Evolutionary conservation across 2,329 filamentous ascomycete genomes (phyloP).

Genomic region (Trichocomaceae sp.): DNA sequence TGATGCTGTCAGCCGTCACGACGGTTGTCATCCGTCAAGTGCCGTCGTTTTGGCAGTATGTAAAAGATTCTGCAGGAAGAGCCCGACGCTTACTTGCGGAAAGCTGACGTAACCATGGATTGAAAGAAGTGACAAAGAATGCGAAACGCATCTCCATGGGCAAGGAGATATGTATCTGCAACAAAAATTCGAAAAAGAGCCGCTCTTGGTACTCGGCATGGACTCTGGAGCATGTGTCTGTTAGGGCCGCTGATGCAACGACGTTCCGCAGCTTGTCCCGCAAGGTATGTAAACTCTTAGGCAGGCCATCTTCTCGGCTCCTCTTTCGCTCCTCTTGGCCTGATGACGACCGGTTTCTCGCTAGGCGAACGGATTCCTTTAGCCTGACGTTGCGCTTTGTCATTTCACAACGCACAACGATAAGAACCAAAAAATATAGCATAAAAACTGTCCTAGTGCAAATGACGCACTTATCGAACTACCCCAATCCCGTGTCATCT

Average conservation of each 20-base stretch:
- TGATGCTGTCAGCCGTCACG: neutral
- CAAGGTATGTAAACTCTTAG: conserved; percentile 6
- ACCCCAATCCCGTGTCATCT: neutral
- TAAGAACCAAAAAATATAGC: neutral
- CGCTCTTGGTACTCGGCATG: neutral
- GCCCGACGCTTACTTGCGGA: conserved; percentile 5
- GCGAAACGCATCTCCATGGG: neutral
- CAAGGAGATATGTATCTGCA: neutral
- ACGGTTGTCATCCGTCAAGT: neutral
- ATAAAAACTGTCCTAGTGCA: neutral
- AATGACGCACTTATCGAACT: conserved; percentile 5
- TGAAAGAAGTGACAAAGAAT: neutral
- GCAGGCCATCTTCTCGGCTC: neutral
- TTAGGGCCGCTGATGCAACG: neutral
- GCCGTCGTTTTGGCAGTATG: neutral
- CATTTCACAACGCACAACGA: neutral
- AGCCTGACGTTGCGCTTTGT: conserved; percentile 1
- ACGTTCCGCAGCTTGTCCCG: conserved; percentile 6
- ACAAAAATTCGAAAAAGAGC: conserved; percentile 1
- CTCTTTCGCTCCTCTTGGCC: neutral
- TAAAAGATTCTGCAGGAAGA: neutral
- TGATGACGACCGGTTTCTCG: neutral
- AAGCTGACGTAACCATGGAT: neutral
- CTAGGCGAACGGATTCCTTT: neutral
- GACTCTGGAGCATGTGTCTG: neutral